Conservation (phyloP, 1,284 basidiomycete genomes). For the Malassezia slooffiae region DNA sequence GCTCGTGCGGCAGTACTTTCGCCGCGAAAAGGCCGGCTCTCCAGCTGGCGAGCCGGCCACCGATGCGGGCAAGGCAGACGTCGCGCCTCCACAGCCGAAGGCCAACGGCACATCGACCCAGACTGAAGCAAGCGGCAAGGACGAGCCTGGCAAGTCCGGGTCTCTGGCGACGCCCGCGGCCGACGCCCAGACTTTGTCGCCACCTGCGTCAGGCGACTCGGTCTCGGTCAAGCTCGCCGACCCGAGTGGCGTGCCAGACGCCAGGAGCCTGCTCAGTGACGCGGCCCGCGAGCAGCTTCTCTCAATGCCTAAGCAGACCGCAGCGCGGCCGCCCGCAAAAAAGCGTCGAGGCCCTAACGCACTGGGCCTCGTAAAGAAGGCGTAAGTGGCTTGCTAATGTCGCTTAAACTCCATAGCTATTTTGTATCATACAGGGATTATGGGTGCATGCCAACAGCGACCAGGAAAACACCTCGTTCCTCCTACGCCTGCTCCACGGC, state of each 20-base stretch:
- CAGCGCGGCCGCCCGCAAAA: constrained; percentile 19
- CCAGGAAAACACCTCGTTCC: too few relatives aligned
- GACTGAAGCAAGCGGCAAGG: too few relatives aligned
- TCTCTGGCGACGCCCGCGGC: too few relatives aligned
- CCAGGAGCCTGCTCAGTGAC: constrained; percentile 21
- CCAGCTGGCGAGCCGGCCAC: constrained; percentile 13
- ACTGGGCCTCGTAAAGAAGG: constrained; percentile 43
- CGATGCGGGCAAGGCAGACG: constrained; percentile 11
- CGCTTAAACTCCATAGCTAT: too few relatives aligned
- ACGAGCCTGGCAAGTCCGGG: too few relatives aligned
- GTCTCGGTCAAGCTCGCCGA: too few relatives aligned
- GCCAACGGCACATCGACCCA: too few relatives aligned
- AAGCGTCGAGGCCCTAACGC: constrained; percentile 31
- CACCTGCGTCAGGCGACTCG: too few relatives aligned
- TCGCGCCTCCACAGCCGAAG: constrained; percentile 11
- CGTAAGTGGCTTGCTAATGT: constrained; percentile 21
- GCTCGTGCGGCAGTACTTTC: constrained; percentile 73
- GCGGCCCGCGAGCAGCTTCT: constrained; percentile 15
- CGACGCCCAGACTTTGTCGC: too few relatives aligned
- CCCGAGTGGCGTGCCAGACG: constrained; percentile 20
- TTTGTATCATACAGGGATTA: too few relatives aligned
- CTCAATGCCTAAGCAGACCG: background rate
- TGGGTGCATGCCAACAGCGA: too few relatives aligned
- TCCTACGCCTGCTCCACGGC: too few relatives aligned
- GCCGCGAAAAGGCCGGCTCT: constrained; percentile 52